phyloP scores from a whole-genome alignment of 257 asterid genomes.

The Sherardia arvensis region DNA sequence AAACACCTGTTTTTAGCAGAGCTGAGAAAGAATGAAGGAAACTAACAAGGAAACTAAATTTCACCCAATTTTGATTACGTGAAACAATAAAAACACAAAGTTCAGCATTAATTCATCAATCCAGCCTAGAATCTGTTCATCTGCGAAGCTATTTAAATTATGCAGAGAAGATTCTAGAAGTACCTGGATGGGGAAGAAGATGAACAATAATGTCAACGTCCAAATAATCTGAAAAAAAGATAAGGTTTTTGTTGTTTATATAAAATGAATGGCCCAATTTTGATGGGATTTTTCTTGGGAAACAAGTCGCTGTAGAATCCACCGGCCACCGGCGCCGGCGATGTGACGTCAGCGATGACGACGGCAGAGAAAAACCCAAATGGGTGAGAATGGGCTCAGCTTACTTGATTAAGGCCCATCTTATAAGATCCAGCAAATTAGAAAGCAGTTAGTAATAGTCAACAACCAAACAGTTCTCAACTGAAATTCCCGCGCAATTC shows the following conservation, averaged over 20 bases:
- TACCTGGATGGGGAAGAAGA: constrained; percentile 1
- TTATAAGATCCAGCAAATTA: not conserved
- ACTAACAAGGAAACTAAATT: not conserved
- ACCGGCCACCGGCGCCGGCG: constrained; percentile 6
- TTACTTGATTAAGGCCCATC: not conserved
- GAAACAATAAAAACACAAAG: no score
- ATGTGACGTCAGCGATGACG: not conserved
- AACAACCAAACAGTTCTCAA: constrained; percentile 14
- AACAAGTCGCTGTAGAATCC: not conserved
- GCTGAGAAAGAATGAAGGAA: not conserved
- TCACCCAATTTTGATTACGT: not conserved
- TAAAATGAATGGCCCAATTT: not conserved
- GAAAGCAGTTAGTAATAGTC: not conserved
- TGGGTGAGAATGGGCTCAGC: not conserved
- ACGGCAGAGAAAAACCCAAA: not conserved
- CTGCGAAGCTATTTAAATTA: no score
- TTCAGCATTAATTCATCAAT: not conserved
- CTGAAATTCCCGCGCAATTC: constrained; percentile 67
- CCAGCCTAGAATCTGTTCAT: no score
- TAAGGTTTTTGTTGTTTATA: not conserved
- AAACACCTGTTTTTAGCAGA: no score
- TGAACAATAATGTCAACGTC: not conserved
- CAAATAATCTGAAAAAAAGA: not conserved
- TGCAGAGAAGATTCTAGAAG: not conserved
- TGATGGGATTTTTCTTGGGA: constrained; percentile 3